Conservation (phyloP, 2,329 filamentous ascomycete genomes). For the Neurospora sp. region DNA sequence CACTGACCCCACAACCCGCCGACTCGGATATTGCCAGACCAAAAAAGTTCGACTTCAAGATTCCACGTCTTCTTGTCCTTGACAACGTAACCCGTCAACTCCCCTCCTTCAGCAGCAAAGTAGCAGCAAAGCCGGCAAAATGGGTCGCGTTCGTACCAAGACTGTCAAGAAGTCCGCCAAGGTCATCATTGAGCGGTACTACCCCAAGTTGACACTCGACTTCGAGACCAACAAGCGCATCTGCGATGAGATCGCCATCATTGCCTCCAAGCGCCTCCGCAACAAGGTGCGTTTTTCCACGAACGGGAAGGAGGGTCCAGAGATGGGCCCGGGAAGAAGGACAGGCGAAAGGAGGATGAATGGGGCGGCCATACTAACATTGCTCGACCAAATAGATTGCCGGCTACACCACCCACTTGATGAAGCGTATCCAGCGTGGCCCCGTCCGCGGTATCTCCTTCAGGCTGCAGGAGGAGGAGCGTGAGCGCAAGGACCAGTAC, state of each 20-base stretch:
- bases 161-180: constrained; percentile 77
- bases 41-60: constrained; percentile 11
- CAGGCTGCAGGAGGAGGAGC: constrained; percentile 99
- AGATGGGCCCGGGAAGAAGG: background rate
- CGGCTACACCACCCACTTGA: constrained; percentile 95
- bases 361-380: constrained; percentile 7
- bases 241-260: constrained; percentile 99
- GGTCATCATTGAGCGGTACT: constrained; percentile 99
- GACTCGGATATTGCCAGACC: constrained; percentile 3
- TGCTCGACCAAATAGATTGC: constrained; percentile 55
- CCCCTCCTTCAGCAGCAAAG: constrained; percentile 26
- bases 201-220: constrained; percentile 92
- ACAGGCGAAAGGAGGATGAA: background rate
- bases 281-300: constrained; percentile 66
- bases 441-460: constrained; percentile 99
- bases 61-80: constrained; percentile 7
- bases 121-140: constrained; percentile 44
- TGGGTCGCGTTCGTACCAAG: constrained; percentile 63
- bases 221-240: constrained; percentile 96
- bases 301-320: background rate
- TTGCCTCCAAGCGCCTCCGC: constrained; percentile 95
- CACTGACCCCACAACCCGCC: constrained; percentile 10
- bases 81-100: constrained; percentile 9
- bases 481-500: constrained; percentile 99
- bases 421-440: constrained; percentile 99